phyloP scores from a whole-genome alignment of 345 rosid species.

The Sapria himalayana region DNA sequence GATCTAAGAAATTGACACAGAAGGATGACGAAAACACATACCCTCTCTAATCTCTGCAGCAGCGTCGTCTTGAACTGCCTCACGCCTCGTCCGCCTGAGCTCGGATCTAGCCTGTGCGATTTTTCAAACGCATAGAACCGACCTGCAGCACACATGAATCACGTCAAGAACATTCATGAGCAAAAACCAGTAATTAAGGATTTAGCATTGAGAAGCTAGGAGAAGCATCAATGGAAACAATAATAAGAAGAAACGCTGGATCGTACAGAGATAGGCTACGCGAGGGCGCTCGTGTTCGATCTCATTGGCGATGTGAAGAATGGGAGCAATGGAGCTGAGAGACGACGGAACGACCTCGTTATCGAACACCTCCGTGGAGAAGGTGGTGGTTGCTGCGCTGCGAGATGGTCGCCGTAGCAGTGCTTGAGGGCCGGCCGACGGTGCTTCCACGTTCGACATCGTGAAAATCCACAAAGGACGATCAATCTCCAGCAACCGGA shows the following conservation, averaged over 20 bases:
- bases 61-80: conserved; percentile 73
- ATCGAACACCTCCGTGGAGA: conserved; percentile 85
- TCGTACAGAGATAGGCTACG: conserved; percentile 81
- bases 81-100: conserved; percentile 64
- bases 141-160: conserved; percentile 16
- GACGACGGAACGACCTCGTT: conserved; percentile 89
- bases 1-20: too few relatives aligned
- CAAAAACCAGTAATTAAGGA: too few relatives aligned
- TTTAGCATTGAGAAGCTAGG: neutral
- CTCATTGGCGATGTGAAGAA: conserved; percentile 74
- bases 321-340: conserved; percentile 59
- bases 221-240: neutral
- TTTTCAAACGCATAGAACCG: conserved; percentile 89
- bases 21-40: too few relatives aligned
- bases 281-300: conserved; percentile 91
- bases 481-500: too few relatives aligned
- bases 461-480: too few relatives aligned
- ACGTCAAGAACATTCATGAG: neutral
- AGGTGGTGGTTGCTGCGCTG: conserved; percentile 68
- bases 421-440: conserved; percentile 31
- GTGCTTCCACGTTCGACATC: too few relatives aligned
- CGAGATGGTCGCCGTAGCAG: conserved; percentile 69
- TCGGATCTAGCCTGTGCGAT: conserved; percentile 59
- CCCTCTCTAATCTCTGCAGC: conserved; percentile 69
- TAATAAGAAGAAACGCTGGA: neutral